phyloP scores from a whole-genome alignment of 495 filamentous ascomycete genomes.

The Ramalina intermedia region DNA sequence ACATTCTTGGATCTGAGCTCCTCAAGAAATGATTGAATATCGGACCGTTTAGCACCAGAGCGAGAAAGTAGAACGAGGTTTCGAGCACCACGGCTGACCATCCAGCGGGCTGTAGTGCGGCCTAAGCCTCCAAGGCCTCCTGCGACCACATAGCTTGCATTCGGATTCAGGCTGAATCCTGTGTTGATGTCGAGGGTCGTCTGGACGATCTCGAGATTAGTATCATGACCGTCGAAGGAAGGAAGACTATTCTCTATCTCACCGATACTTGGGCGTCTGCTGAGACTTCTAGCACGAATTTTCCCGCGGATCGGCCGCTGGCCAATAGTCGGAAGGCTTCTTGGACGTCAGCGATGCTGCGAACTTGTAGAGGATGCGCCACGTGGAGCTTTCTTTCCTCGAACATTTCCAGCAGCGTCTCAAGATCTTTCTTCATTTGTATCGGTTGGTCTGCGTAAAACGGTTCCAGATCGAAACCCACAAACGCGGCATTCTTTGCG shows the following conservation, averaged over 20 bases:
- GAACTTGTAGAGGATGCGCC: not conserved
- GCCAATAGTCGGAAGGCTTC: slow-evolving; percentile 34
- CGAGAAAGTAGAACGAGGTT: slow-evolving; percentile 20
- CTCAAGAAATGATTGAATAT: too few species aligned
- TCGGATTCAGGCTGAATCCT: not conserved
- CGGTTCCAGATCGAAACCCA: slow-evolving; percentile 31
- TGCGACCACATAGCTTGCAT: slow-evolving; percentile 19
- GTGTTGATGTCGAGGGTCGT: not conserved
- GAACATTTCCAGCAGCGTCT: slow-evolving; percentile 17
- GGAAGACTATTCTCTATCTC: slow-evolving; percentile 25
- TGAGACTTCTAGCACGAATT: slow-evolving; percentile 6
- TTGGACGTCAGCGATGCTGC: slow-evolving; percentile 21
- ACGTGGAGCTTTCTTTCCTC: not conserved
- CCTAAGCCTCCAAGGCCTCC: slow-evolving; percentile 31
- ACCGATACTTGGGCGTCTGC: slow-evolving; percentile 8
- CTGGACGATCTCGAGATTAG: not conserved
- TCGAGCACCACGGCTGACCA: slow-evolving; percentile 22
- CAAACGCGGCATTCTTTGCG: slow-evolving; percentile 16
- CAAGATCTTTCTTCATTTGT: slow-evolving; percentile 22
- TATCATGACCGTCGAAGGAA: slow-evolving; percentile 14
- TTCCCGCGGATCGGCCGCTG: slow-evolving; percentile 5
- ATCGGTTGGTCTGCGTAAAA: slow-evolving; percentile 25
- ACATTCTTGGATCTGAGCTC: slow-evolving; percentile 2
- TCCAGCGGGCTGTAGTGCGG: slow-evolving; percentile 25
- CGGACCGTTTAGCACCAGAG: not conserved